phyloP scores from a whole-genome alignment of 2,329 filamentous ascomycete species.

The Stagonosporopsis cucurbitacearum region DNA sequence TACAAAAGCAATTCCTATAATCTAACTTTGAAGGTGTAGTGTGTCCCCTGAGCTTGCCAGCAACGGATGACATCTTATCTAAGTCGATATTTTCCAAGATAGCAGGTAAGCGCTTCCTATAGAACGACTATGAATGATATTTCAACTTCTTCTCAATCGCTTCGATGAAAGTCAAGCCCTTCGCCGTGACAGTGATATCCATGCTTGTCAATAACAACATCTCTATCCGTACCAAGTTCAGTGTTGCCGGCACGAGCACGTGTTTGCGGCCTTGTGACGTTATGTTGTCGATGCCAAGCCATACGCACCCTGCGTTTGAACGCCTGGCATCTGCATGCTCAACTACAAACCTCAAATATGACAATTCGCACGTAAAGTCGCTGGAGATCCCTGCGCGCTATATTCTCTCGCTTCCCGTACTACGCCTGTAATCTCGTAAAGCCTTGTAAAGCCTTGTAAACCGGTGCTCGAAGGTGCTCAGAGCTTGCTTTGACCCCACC shows the following conservation, averaged over 20 bases:
- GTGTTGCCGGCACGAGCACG: background rate
- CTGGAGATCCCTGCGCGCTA: background rate
- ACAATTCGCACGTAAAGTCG: background rate
- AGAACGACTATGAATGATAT: background rate
- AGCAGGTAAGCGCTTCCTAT: constrained; percentile 6
- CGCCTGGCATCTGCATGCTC: constrained; percentile 13
- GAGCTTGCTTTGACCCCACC: constrained; percentile 2
- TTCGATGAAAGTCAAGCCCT: background rate
- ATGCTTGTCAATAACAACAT: background rate
- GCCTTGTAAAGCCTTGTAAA: background rate
- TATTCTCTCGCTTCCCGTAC: background rate
- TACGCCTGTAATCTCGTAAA: background rate
- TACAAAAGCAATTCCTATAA: constrained; percentile 3
- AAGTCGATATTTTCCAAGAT: background rate
- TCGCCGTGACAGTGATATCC: background rate
- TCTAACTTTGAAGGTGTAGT: background rate
- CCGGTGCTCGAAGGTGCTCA: background rate
- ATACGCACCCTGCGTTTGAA: constrained; percentile 8
- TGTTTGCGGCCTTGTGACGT: constrained; percentile 9
- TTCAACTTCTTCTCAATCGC: background rate
- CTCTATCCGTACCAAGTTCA: background rate
- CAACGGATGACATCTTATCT: background rate
- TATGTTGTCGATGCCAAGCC: constrained; percentile 19
- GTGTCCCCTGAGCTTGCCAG: background rate
- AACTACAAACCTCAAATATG: constrained; percentile 13